These are phyloP conservation scores for Myxozyma mucilagina DNA, from an alignment of 805 yeast species.

Conservation along the genomic window DNA sequence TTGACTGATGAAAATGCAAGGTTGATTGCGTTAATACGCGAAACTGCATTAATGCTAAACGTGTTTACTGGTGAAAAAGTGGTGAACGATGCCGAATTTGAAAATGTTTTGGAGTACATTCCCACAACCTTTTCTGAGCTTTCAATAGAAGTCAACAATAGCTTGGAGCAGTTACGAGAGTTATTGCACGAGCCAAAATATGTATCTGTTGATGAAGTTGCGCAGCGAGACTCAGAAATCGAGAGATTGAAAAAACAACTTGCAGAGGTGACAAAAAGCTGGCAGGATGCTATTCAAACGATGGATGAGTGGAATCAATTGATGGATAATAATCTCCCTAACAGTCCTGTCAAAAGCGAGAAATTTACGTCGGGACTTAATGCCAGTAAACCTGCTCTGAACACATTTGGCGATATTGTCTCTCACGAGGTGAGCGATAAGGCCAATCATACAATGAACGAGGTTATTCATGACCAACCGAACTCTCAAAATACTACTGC, in stretches of 20 bases:
- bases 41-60: conserved; percentile 26
- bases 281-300: conserved; percentile 37
- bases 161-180: conserved; percentile 27
- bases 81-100: conserved; percentile 16
- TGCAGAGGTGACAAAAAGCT: conserved; percentile 32
- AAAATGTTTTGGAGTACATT: conserved; percentile 14
- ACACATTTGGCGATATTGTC: too few species aligned
- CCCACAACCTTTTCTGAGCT: conserved; percentile 27
- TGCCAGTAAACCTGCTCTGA: not conserved
- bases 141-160: conserved; percentile 29
- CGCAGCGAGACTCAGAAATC: conserved; percentile 25
- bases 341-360: not conserved
- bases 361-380: not conserved
- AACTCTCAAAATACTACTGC: too few species aligned
- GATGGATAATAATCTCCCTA: conserved; percentile 12
- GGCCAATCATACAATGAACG: too few species aligned
- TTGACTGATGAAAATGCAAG: conserved; percentile 27
- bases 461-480: too few species aligned
- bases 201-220: conserved; percentile 25
- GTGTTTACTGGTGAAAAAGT: conserved; percentile 26
- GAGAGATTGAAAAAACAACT: conserved; percentile 31
- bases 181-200: conserved; percentile 23
- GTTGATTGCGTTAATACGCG: conserved; percentile 24
- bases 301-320: conserved; percentile 38
- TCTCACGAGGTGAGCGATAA: too few species aligned